These are phyloP conservation scores for Amauroascus verrucosus DNA, from an alignment of 2,329 filamentous ascomycete species.

Conservation along the genomic window DNA sequence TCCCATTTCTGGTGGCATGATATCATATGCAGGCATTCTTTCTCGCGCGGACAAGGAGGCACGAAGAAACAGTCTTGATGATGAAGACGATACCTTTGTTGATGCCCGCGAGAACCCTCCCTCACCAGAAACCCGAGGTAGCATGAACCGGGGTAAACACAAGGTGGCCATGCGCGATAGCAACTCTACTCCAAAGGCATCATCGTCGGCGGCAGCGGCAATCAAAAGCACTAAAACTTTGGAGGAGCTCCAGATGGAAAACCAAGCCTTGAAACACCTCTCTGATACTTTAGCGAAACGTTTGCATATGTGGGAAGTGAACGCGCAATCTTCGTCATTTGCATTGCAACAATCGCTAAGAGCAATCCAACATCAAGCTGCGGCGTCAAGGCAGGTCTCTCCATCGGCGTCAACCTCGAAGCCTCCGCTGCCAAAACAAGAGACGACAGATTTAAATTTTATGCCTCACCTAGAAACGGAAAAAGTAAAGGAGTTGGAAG, in stretches of 20 bases:
- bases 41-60: slow-evolving; percentile 41
- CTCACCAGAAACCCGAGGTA: slow-evolving; percentile 39
- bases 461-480: slow-evolving; percentile 34
- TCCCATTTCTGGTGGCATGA: slow-evolving; percentile 78
- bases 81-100: slow-evolving; percentile 76
- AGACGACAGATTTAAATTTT: slow-evolving; percentile 21
- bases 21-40: slow-evolving; percentile 85
- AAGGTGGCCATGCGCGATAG: slow-evolving; percentile 24
- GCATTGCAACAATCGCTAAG: slow-evolving; percentile 73
- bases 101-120: slow-evolving; percentile 64
- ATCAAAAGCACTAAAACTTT: slow-evolving; percentile 50
- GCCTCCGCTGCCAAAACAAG: neutral
- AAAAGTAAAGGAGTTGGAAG: slow-evolving; percentile 58
- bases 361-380: slow-evolving; percentile 36
- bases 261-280: slow-evolving; percentile 71
- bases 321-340: slow-evolving; percentile 75
- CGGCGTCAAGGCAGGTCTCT: slow-evolving; percentile 22
- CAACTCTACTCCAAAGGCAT: slow-evolving; percentile 24
- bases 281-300: slow-evolving; percentile 78
- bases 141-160: slow-evolving; percentile 33
- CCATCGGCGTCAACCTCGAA: slow-evolving; percentile 24
- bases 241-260: slow-evolving; percentile 84
- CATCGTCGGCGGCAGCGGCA: slow-evolving; percentile 27
- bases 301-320: slow-evolving; percentile 86
- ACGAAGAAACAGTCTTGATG: slow-evolving; percentile 43